These are phyloP conservation scores for Penicillium nordicum DNA, from an alignment of 2,329 filamentous ascomycete genomes.

Conservation along the genomic window DNA sequence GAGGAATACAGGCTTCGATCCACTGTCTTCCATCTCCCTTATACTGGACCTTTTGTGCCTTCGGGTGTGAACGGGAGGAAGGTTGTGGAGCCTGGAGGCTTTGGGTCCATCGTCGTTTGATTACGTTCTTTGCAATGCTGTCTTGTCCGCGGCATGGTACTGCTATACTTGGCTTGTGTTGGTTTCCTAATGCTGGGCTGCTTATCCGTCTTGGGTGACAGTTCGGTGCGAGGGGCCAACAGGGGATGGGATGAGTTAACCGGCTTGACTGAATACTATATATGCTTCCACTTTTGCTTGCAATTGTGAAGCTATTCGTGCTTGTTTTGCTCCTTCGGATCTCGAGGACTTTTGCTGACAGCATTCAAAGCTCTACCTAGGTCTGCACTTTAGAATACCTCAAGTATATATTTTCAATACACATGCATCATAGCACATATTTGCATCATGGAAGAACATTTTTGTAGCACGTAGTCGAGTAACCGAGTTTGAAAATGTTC, in stretches of 20 bases:
- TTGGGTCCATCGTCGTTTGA: slow-evolving; percentile 27
- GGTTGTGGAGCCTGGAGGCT: slow-evolving; percentile 41
- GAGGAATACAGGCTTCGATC: slow-evolving; percentile 24
- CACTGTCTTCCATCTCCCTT: slow-evolving; percentile 35
- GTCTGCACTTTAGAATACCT: background rate
- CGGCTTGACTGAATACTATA: slow-evolving; percentile 38
- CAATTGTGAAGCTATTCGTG: slow-evolving; percentile 5
- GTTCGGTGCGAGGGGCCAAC: slow-evolving; percentile 28
- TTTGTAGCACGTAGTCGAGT: background rate
- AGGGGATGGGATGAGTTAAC: slow-evolving; percentile 46
- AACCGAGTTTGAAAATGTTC: background rate
- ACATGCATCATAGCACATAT: background rate
- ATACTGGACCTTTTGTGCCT: slow-evolving; percentile 42
- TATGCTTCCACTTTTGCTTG: slow-evolving; percentile 12
- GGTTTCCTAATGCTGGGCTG: slow-evolving; percentile 24
- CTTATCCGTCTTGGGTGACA: slow-evolving; percentile 40
- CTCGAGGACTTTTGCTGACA: slow-evolving; percentile 16
- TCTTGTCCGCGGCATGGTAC: slow-evolving; percentile 13
- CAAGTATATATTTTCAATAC: background rate
- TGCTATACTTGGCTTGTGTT: slow-evolving; percentile 38
- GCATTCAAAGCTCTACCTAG: slow-evolving; percentile 9
- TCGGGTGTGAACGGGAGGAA: slow-evolving; percentile 34
- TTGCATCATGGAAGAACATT: background rate
- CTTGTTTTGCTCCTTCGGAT: background rate
- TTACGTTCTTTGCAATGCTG: slow-evolving; percentile 18